Percentiles rank a stretch among this genome's conserved stretches.
Evolutionary conservation across 192 early-diverging fungal genomes (phyloP).

Genomic region (Coemansia sp.): DNA sequence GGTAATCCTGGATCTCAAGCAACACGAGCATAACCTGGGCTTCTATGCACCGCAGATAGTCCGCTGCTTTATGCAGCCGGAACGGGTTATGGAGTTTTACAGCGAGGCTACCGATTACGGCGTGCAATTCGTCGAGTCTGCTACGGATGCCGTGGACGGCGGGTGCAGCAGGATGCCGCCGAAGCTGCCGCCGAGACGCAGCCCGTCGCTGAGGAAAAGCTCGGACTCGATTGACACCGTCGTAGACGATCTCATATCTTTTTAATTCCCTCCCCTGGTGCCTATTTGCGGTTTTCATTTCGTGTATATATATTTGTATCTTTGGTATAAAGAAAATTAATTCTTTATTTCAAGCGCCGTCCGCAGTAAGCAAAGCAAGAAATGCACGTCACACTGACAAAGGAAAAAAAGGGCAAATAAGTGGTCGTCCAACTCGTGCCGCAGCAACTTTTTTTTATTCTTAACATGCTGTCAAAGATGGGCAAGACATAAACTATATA

Average conservation of each 20-base stretch:
- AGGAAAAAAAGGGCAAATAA: neutral
- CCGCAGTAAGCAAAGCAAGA: neutral
- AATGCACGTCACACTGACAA: no score
- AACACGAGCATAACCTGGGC: neutral
- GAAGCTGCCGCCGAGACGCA: neutral
- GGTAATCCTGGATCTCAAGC: neutral
- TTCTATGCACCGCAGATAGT: neutral
- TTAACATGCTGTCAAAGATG: no score
- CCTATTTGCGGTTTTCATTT: neutral
- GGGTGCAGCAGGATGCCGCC: no score
- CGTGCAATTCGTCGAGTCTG: neutral
- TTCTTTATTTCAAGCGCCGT: no score
- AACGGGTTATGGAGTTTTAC: neutral
- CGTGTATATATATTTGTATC: neutral
- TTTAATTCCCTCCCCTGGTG: no score
- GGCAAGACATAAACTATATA: neutral
- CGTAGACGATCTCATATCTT: neutral
- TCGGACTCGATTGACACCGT: neutral
- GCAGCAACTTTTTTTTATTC: no score
- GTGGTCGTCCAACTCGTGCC: no score
- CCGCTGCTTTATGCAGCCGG: neutral
- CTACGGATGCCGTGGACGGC: no score
- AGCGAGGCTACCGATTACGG: neutral
- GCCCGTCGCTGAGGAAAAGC: neutral
- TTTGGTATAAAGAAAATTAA: no score